Base-by-base conservation (phyloP, 805 yeast genomes). In the Maudiozyma pseudohumilis region DNA sequence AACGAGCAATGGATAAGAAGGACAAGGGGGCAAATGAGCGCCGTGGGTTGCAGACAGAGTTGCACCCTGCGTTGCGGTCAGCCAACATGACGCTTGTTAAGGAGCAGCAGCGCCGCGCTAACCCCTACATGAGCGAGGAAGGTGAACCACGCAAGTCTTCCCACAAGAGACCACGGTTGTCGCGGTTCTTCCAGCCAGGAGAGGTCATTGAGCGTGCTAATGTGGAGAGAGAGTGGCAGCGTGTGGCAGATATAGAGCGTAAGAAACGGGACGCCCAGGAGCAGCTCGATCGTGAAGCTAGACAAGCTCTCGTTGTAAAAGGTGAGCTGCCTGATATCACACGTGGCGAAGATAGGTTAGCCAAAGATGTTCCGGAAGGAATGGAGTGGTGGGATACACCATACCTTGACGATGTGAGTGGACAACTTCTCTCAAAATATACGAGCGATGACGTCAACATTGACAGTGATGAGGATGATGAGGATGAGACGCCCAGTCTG, bases 371-470 rank as follows among this genome's bases (percentile, higher is more conserved):
- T 1, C 94, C 95, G 0, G 43, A 40, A 2, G 31, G 12, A 13
- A 59, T 77, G 2, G 96, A 87, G 56, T 86, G 96, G 95, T 89
- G 96, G 96, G 96, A 89, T 60, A 55, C 60, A 38, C 74, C 74
- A 2, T 72, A 74, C 34, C 46, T 81, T 2, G 64, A 63, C 20
- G 52, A 52, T 2, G 15, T 15, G 29, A 18, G 5, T 20, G 69
- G 72, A 45, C 54, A 53, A 2, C 50, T 63, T 28, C 40, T 66
- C n/a, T 62, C 60, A 1, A 57, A 63, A 10, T 63, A 64, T 35
- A 32, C 28, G 10, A 24, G 17, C 24, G 6, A 17, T 8, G 32
- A 29, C 16, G 32, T 48, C 0, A 60, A 65, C 18, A 46, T 48
- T 11, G 45, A 55, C 15, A 54, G 50, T 1, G 44, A 39, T 15